Evolutionary conservation across 2,329 filamentous ascomycete genomes (phyloP).

Genomic region (Paecilomyces formosus): DNA sequence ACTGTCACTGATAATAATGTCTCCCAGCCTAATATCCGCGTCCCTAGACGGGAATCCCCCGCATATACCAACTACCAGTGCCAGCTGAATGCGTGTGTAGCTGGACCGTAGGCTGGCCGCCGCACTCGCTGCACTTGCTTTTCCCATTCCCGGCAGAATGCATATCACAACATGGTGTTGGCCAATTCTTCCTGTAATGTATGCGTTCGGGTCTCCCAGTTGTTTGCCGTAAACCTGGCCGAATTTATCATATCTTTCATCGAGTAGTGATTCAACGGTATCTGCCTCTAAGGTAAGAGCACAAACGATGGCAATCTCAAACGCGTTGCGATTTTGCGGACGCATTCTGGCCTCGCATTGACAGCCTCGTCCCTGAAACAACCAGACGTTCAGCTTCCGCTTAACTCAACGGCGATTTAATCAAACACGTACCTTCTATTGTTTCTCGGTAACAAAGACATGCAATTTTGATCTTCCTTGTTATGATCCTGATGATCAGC

Average conservation of each 20-base stretch:
- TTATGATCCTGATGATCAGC: no score
- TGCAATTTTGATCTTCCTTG: no score
- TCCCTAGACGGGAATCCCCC: slow-evolving; percentile 6
- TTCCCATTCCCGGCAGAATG: slow-evolving; percentile 7
- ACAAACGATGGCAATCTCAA: slow-evolving; percentile 19
- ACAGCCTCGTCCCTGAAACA: no score
- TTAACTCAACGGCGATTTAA: no score
- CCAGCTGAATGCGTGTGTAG: slow-evolving; percentile 11
- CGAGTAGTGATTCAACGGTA: slow-evolving; percentile 13
- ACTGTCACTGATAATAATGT: slow-evolving; percentile 19
- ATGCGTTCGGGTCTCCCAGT: slow-evolving; percentile 5
- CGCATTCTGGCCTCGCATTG: neutral
- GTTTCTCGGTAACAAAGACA: no score
- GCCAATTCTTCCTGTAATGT: slow-evolving; percentile 5
- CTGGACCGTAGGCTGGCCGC: slow-evolving; percentile 4
- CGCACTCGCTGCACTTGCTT: slow-evolving; percentile 9
- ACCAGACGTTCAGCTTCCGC: no score
- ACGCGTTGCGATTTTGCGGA: slow-evolving; percentile 6
- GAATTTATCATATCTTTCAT: slow-evolving; percentile 14
- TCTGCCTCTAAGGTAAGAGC: slow-evolving; percentile 16
- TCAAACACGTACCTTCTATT: no score
- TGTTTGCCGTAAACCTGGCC: slow-evolving; percentile 11
- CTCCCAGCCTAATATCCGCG: slow-evolving; percentile 17
- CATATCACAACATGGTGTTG: slow-evolving; percentile 4
- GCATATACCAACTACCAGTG: slow-evolving; percentile 6